phyloP scores from a whole-genome alignment of 179 eudicot species.

The Patellifolia procumbens region DNA sequence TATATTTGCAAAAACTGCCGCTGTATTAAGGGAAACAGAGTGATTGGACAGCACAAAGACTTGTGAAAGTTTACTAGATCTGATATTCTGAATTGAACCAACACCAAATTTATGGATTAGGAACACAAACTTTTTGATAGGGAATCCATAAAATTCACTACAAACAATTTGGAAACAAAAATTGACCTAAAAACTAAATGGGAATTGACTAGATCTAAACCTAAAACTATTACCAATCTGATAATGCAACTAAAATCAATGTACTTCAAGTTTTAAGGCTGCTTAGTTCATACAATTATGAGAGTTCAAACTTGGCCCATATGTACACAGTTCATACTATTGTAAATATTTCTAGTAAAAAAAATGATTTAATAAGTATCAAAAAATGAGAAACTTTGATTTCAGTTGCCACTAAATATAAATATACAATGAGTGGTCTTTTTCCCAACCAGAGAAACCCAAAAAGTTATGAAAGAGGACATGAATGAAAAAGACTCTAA shows the following conservation, averaged over 20 bases:
- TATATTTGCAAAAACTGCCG: not conserved
- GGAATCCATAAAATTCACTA: not conserved
- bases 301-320: too few species aligned
- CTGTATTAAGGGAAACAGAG: not conserved
- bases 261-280: too few species aligned
- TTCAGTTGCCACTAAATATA: too few species aligned
- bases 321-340: too few species aligned
- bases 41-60: constrained; percentile 7
- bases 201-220: too few species aligned
- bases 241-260: too few species aligned
- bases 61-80: constrained; percentile 1
- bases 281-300: too few species aligned
- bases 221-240: too few species aligned
- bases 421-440: not conserved
- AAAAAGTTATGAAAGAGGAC: not conserved
- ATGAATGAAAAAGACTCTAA: too few species aligned
- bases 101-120: not conserved
- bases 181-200: not conserved
- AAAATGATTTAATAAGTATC: too few species aligned
- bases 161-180: not conserved
- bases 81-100: not conserved
- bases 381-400: too few species aligned
- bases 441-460: not conserved
- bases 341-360: too few species aligned
- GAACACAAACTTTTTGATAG: not conserved